Base-by-base conservation (phyloP, 495 filamentous ascomycete species). In the Durotheca rogersii region DNA sequence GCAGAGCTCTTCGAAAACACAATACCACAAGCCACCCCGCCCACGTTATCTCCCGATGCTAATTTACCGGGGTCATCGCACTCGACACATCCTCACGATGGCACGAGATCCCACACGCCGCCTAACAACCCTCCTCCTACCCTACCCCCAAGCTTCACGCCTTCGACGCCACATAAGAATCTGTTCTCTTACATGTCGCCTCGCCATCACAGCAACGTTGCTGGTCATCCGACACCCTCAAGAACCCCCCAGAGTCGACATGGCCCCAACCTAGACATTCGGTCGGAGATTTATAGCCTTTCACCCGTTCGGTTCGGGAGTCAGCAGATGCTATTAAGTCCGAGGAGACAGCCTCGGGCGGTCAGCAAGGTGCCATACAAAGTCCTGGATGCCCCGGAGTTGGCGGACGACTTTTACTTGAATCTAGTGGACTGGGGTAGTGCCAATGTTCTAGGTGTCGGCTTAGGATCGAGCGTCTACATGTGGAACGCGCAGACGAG, bases 401-500 rank as follows among this genome's bases (percentile, higher is more conserved):
- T 98, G 11, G 90, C 90, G 19, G 93, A 98, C 58, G 94, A 98
- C 66, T 98, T 96, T 67, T 98, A 98, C 59, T 72, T 98, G 21
- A 98, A 98, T 58, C 69, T 98, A 18, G 91, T 98, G 1, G 93
- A 98, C 58, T 98, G 93, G 93, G 93, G 94, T n/a, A 92, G 86
- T 58, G 89, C 84, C 54, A 93, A 96, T 69, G 82, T 95, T 16
- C 71, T 98, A 6, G 94, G 90, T 10, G 93, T 98, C 20, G 93
- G 93, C 0, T 70, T 98, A 33, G 90, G 89, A 12, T 88, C 84
- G 20, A 92, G 88, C 41, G 93, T 98, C n/a, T 98, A 96, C 62
- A 93, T 97, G 88, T 98, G 93, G 91, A 94, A 95, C 62, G 90
- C 90, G 7, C 81, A 85, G 37, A 81, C 85, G 2, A 91, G 92